Evolutionary conservation across 164 flowering plant genomes (phyloP).

Genomic region (Berberis thunbergii): DNA sequence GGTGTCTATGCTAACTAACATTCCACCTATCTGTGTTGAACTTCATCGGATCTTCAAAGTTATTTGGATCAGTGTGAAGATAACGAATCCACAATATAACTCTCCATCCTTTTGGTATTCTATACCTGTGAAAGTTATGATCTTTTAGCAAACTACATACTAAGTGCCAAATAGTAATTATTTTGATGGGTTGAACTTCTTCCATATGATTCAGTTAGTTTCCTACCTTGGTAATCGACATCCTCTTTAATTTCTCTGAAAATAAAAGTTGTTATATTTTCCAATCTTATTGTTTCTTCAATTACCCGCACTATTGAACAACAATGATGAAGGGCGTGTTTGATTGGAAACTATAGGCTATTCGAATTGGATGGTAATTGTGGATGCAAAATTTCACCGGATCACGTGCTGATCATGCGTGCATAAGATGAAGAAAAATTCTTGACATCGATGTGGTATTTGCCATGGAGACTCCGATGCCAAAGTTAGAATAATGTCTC

Average conservation of each 20-base stretch:
- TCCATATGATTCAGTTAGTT: background rate
- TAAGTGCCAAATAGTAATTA: background rate
- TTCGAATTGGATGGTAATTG: too few species aligned
- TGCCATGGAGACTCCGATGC: too few species aligned
- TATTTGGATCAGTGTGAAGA: conserved; percentile 43
- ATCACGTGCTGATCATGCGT: too few species aligned
- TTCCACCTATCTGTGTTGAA: conserved; percentile 63
- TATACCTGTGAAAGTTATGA: conserved; percentile 31
- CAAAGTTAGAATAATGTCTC: too few species aligned
- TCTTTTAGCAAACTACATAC: background rate
- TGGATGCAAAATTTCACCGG: too few species aligned
- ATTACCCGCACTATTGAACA: conserved; percentile 25
- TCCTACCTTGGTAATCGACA: conserved; percentile 36
- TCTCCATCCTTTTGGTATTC: conserved; percentile 40
- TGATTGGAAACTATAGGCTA: too few species aligned
- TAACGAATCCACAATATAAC: conserved; percentile 29
- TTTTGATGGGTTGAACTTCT: background rate
- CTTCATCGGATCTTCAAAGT: conserved; percentile 40
- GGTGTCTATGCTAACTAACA: conserved; percentile 18
- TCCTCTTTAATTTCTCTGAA: conserved; percentile 31
- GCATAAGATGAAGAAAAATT: too few species aligned
- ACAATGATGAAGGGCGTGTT: too few species aligned
- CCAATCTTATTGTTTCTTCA: conserved; percentile 49
- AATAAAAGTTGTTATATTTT: conserved; percentile 31
- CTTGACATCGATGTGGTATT: too few species aligned